Base-by-base conservation (phyloP, 2,329 filamentous ascomycete species). In the Alternaria burnsii region DNA sequence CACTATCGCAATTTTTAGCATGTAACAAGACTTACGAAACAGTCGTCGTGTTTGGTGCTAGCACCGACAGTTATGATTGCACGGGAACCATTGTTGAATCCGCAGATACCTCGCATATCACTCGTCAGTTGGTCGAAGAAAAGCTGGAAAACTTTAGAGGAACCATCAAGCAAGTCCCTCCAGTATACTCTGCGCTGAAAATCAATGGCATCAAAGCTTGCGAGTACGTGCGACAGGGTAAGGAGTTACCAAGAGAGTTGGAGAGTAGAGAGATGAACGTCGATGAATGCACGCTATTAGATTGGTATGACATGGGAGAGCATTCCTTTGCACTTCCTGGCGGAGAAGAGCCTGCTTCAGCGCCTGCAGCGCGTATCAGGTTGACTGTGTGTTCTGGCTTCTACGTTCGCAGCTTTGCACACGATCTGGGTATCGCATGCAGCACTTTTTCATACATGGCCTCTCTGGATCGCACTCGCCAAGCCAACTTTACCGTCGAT, bases 371-470 rank as follows among this genome's bases (percentile, higher is more conserved):
- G 3, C 63, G 59, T 12, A 66, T 75, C 3, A 53, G 59, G 11
- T 63, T 76, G 2, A 72, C 63, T 1, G 74, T 76, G 0, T 70
- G 60, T 30, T 75, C 72, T 11, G 74, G 74, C 0, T 76, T 76
- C 59, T 76, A 76, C 26, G 74, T 76, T 1, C 68, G 74, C 9
- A 76, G 74, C 58, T 76, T 76, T 28, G 73, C 71, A 24, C 68
- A 75, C 38, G 73, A 76, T 60, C 62, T 76, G 2, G 74, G 74
- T 7, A 44, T 71, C 14, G 68, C 66, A 2, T 75, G 72, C 52
- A 54, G 58, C 18, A 66, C 67, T 1, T 58, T 59, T 18, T 70
- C 71, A 18, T 66, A 71, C 28, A 75, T 76, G 74, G 59, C 59
- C 3, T 59, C 65, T 8, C 58, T 76, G 10, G 30, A 67, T 24